These are phyloP conservation scores for Ceriops decandra DNA, from an alignment of 345 rosid genomes.

Conservation along the genomic window DNA sequence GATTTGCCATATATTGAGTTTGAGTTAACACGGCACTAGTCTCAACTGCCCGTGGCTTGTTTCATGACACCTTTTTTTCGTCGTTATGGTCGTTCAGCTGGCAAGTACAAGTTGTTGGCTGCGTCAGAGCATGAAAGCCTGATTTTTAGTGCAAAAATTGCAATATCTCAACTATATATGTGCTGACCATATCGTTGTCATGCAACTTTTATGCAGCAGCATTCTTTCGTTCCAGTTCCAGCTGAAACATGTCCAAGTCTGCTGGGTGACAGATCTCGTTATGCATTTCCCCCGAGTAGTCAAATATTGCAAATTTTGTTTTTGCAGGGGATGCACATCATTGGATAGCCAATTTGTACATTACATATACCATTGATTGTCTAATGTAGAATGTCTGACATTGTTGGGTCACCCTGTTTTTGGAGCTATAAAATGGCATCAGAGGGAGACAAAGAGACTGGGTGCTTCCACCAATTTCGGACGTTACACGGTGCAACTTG, in stretches of 20 bases:
- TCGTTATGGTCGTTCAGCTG: too few relatives aligned
- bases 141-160: background rate
- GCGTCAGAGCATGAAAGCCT: background rate
- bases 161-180: too few relatives aligned
- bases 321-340: background rate
- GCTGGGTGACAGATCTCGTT: too few relatives aligned
- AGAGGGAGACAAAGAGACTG: too few relatives aligned
- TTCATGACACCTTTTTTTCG: too few relatives aligned
- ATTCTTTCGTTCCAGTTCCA: background rate
- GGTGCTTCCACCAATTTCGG: too few relatives aligned
- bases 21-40: too few relatives aligned
- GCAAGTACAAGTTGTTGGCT: background rate
- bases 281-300: background rate
- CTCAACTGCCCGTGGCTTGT: too few relatives aligned
- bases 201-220: background rate
- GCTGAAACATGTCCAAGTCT: background rate
- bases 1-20: too few relatives aligned
- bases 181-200: background rate
- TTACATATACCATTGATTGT: background rate
- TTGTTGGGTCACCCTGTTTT: background rate
- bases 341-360: background rate
- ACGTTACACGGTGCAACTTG: too few relatives aligned
- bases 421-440: background rate
- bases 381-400: background rate
- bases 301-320: background rate